These are phyloP conservation scores for Chenopodium album DNA, from an alignment of 148 eudicot genomes.

Conservation along the genomic window DNA sequence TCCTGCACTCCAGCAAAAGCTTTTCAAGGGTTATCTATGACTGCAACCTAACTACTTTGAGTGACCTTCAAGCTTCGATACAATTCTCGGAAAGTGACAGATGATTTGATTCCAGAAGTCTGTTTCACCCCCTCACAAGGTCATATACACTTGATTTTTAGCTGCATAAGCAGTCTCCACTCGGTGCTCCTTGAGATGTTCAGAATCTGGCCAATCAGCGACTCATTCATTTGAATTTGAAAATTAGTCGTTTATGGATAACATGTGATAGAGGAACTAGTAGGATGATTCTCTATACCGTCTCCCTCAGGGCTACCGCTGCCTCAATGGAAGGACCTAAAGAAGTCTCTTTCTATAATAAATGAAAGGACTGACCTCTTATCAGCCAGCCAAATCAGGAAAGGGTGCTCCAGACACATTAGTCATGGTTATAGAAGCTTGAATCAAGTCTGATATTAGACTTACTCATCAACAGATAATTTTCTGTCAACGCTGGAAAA, in stretches of 20 bases:
- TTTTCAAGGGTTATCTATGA: not conserved
- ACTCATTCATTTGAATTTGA: not conserved
- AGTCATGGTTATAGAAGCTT: not conserved
- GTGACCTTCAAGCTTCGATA: not conserved
- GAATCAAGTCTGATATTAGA: constrained; percentile 4
- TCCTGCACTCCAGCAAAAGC: not conserved
- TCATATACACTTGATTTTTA: not conserved
- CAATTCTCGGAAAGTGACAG: not conserved
- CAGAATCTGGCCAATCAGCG: not conserved
- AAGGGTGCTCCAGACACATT: not conserved
- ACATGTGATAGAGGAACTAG: not conserved
- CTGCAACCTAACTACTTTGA: not conserved
- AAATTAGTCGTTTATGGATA: not conserved
- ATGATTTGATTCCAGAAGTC: not conserved
- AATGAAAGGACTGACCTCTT: not conserved
- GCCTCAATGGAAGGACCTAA: not conserved
- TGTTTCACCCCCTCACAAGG: not conserved
- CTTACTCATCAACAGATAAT: constrained; percentile 60
- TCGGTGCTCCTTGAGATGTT: not conserved
- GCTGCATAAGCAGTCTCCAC: not conserved
- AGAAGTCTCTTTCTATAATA: not conserved
- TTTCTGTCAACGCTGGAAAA: constrained; percentile 77
- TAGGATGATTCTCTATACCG: not conserved
- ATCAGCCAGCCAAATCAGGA: not conserved
- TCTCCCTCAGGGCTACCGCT: not conserved